Evolutionary conservation across 2,329 filamentous ascomycete genomes (phyloP).

Genomic region (Pseudocercospora fijiensis): DNA sequence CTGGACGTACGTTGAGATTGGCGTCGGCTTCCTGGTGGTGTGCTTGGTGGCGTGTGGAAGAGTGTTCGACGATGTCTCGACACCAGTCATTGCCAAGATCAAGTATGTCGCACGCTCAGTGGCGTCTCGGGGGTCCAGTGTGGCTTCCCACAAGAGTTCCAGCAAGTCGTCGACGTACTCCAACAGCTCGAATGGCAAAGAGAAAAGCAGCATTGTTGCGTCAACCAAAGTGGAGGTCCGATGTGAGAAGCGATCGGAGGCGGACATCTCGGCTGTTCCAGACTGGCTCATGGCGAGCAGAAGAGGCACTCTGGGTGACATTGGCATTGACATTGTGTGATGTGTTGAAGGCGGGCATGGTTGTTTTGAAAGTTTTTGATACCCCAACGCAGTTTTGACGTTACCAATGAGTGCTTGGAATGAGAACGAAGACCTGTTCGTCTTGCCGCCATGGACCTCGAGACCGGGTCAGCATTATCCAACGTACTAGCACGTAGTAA

Average conservation of each 20-base stretch:
- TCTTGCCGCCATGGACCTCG: background rate
- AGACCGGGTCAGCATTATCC: background rate
- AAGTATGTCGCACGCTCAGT: constrained; percentile 6
- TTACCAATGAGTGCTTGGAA: background rate
- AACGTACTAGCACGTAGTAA: background rate
- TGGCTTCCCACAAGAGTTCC: constrained; percentile 13
- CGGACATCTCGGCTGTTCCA: constrained; percentile 13
- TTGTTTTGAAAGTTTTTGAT: background rate
- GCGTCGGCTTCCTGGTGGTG: constrained; percentile 20
- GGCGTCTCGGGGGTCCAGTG: constrained; percentile 4
- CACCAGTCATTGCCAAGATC: constrained; percentile 14
- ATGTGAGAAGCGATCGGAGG: constrained; percentile 11
- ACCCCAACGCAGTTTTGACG: background rate
- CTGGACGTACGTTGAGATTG: constrained; percentile 22
- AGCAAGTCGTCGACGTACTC: constrained; percentile 17
- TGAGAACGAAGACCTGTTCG: background rate
- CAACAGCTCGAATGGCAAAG: constrained; percentile 13
- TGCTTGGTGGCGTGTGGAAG: constrained; percentile 17
- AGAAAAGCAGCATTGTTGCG: constrained; percentile 11
- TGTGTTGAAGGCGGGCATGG: background rate
- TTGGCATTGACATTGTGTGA: constrained; percentile 3
- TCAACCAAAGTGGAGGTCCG: constrained; percentile 14
- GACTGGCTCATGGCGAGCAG: constrained; percentile 19
- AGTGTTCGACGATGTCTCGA: constrained; percentile 17
- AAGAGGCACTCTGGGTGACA: constrained; percentile 14